These are phyloP conservation scores for Exophiala alcalophila DNA, from an alignment of 2,329 filamentous ascomycete genomes.

Conservation along the genomic window DNA sequence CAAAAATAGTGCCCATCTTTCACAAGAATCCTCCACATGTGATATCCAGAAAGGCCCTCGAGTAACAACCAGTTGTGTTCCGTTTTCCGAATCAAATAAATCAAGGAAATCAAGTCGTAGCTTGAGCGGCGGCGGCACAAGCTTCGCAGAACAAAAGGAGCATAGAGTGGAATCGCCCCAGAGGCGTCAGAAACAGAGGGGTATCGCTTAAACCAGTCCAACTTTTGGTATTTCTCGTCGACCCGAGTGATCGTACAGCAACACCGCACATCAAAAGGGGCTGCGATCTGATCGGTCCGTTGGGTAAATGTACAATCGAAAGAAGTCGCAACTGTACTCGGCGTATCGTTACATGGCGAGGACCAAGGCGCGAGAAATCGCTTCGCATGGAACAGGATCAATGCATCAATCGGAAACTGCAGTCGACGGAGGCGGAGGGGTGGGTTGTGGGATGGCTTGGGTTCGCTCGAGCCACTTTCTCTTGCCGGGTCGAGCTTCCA, in stretches of 20 bases:
- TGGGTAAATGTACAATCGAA: constrained; percentile 18
- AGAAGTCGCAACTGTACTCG: constrained; percentile 11
- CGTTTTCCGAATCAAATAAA: no score
- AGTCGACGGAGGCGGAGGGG: constrained; percentile 22
- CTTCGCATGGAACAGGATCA: not conserved
- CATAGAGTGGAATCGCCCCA: not conserved
- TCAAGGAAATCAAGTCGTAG: no score
- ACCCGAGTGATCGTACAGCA: constrained; percentile 2
- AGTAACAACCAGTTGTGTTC: no score
- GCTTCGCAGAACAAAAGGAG: not conserved
- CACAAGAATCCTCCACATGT: no score
- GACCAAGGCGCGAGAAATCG: not conserved
- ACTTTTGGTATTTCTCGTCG: constrained; percentile 5
- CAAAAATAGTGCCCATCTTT: no score
- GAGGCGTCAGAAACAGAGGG: not conserved
- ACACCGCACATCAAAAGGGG: no score
- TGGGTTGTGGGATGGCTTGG: constrained; percentile 19
- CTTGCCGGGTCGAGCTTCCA: constrained; percentile 85
- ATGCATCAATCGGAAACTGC: constrained; percentile 14
- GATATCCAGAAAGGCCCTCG: no score
- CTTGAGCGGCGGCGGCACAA: no score
- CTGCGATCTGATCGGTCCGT: no score
- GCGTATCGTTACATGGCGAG: constrained; percentile 4
- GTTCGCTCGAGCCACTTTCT: constrained; percentile 65
- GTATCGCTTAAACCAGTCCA: constrained; percentile 3